These are phyloP conservation scores for Vitis hybrid DNA, from an alignment of 177 flowering plant species.

Conservation along the genomic window DNA sequence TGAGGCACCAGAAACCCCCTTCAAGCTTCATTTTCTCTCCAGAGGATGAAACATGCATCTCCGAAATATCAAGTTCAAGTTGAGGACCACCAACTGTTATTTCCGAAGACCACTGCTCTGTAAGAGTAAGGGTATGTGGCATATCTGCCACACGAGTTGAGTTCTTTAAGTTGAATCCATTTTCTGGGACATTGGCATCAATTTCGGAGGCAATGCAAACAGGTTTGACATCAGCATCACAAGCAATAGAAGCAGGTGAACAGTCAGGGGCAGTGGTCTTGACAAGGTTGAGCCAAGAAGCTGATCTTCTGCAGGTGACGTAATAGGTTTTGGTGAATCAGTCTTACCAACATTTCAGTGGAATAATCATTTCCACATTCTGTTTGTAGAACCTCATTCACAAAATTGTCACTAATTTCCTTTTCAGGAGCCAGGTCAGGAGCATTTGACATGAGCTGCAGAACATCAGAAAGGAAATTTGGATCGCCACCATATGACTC, in stretches of 20 bases:
- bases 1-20: slow-evolving; percentile 2
- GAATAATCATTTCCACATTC: slow-evolving; percentile 20
- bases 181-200: slow-evolving; percentile 11
- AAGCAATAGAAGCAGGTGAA: slow-evolving; percentile 12
- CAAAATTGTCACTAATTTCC: slow-evolving; percentile 6
- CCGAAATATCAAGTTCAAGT: slow-evolving; percentile 18
- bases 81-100: slow-evolving; percentile 13
- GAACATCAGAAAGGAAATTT: no score
- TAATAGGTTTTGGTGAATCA: slow-evolving; percentile 14
- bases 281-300: slow-evolving; percentile 11
- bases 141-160: slow-evolving; percentile 4
- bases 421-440: slow-evolving; percentile 20
- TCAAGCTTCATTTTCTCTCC: slow-evolving; percentile 20
- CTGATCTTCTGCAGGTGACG: slow-evolving; percentile 16
- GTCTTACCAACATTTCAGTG: slow-evolving; percentile 13
- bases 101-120: slow-evolving; percentile 15
- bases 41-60: slow-evolving; percentile 14
- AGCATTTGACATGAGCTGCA: slow-evolving; percentile 9
- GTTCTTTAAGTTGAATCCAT: slow-evolving; percentile 13
- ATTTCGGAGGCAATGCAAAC: slow-evolving; percentile 11
- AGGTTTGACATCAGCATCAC: slow-evolving; percentile 18
- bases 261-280: slow-evolving; percentile 6
- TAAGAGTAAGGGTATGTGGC: neutral
- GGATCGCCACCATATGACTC: slow-evolving; percentile 18
- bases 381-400: slow-evolving; percentile 13